Conservation (phyloP, 2,329 filamentous ascomycete genomes). For the Pyrenophora graminea region DNA sequence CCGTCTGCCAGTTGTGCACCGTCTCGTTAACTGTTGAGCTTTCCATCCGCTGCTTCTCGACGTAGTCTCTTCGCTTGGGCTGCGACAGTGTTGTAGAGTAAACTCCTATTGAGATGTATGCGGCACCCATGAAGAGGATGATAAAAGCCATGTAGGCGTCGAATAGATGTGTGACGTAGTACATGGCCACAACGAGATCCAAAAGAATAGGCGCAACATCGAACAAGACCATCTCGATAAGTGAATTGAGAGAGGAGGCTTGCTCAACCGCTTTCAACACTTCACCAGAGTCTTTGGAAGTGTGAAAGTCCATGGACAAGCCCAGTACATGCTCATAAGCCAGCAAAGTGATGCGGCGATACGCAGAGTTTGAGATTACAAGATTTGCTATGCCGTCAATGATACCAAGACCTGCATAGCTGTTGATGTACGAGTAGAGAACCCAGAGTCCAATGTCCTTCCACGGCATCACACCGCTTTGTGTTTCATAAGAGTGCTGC, state of each 20-base stretch:
- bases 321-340: conserved; percentile 70
- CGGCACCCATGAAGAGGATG: conserved; percentile 43
- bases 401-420: conserved; percentile 56
- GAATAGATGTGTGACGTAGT: conserved; percentile 65
- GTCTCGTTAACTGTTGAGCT: conserved; percentile 62
- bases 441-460: conserved; percentile 58
- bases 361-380: conserved; percentile 62
- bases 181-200: conserved; percentile 65
- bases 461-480: conserved; percentile 54
- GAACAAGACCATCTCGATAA: conserved; percentile 65
- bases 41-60: conserved; percentile 54
- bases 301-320: conserved; percentile 73
- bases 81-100: conserved; percentile 51
- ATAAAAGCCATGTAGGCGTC: conserved; percentile 57
- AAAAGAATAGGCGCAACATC: conserved; percentile 64
- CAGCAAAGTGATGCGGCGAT: conserved; percentile 61
- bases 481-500: conserved; percentile 44
- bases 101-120: conserved; percentile 59
- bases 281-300: conserved; percentile 66
- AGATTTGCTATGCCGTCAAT: conserved; percentile 58
- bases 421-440: conserved; percentile 54
- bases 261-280: conserved; percentile 68
- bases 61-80: conserved; percentile 47
- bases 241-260: conserved; percentile 61
- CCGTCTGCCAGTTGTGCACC: conserved; percentile 64